phyloP scores from a whole-genome alignment of 2,329 filamentous ascomycete genomes.

The Colletotrichum lentis region DNA sequence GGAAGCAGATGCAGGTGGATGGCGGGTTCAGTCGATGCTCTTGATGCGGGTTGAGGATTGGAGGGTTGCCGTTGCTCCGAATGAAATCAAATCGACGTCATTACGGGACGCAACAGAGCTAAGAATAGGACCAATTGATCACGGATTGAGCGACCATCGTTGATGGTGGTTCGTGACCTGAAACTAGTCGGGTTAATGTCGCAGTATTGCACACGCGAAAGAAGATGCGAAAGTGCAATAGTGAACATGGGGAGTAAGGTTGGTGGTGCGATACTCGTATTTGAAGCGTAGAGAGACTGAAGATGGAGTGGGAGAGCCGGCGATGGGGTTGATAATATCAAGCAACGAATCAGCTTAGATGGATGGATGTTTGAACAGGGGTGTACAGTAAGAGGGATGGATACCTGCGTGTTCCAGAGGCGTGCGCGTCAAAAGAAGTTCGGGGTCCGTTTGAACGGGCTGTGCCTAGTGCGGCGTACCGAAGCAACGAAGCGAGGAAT shows the following conservation, averaged over 20 bases:
- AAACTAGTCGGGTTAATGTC: slow-evolving; percentile 26
- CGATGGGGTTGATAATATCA: background rate
- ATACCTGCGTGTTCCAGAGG: slow-evolving; percentile 22
- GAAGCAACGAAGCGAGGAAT: slow-evolving; percentile 14
- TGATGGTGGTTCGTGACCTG: slow-evolving; percentile 17
- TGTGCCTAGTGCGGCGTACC: slow-evolving; percentile 26
- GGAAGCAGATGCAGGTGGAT: background rate
- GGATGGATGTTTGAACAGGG: background rate
- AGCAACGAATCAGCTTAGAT: slow-evolving; percentile 3
- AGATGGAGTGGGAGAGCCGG: background rate
- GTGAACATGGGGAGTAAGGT: slow-evolving; percentile 1
- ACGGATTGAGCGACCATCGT: background rate
- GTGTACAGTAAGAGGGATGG: background rate
- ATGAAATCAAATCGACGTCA: background rate
- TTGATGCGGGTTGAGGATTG: background rate
- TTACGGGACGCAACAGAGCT: background rate
- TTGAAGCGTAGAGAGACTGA: background rate
- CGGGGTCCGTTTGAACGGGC: slow-evolving; percentile 31
- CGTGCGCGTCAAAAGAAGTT: slow-evolving; percentile 20
- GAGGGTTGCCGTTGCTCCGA: background rate
- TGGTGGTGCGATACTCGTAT: slow-evolving; percentile 15
- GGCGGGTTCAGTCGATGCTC: background rate
- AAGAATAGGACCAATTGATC: slow-evolving; percentile 12
- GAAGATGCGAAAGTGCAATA: background rate
- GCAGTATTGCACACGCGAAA: slow-evolving; percentile 8